Base-by-base conservation (phyloP, 2,329 filamentous ascomycete genomes). In the Fusarium sacchari region DNA sequence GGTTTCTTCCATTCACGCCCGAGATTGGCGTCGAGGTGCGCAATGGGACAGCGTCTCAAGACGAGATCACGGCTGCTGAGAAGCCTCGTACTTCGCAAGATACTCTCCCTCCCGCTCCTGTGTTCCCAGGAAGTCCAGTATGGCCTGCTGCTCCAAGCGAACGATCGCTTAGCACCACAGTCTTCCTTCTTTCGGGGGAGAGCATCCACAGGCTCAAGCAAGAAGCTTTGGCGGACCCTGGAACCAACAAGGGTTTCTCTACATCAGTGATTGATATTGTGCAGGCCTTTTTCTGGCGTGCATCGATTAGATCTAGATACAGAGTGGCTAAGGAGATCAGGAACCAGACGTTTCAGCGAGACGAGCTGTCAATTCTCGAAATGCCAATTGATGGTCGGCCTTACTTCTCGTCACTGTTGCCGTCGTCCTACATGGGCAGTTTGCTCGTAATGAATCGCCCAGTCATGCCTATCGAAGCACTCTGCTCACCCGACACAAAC, bases 221-320 rank as follows among this genome's bases (percentile, higher is more conserved):
- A 20, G 47, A 65, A 12, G 40, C 40, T 10, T 22, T 57, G 17
- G 7, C 28, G 3, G 20, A 64, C 10, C 7, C 34, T 5, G 28
- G 17, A 3, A 24, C 34, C 20, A 65, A 57, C 20, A 65, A 57
- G 8, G 30, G n/a, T 7, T 13, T 30, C 18, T 42, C 60, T 17
- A 17, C 40, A 8, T 64, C 63, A 7, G 24, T 65, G 0, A 47
- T 65, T 15, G 60, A 65, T 9, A 1, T 65, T 10, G 47, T 65
- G 9, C 63, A 65, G 22, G 63, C 63, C 9, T 65, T 65, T 22
- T 57, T 65, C 43, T 65, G 63, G 63, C 60, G 63, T 9, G 47
- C 60, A 15, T 65, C 63, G 1, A 65, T 65, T 6, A 55, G 34
- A 12, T 65, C 63, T 18, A 50, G 60, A 10, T 65, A 65, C 34